Conservation (phyloP, 306 rosid species). For the Glycine tomentella region DNA sequence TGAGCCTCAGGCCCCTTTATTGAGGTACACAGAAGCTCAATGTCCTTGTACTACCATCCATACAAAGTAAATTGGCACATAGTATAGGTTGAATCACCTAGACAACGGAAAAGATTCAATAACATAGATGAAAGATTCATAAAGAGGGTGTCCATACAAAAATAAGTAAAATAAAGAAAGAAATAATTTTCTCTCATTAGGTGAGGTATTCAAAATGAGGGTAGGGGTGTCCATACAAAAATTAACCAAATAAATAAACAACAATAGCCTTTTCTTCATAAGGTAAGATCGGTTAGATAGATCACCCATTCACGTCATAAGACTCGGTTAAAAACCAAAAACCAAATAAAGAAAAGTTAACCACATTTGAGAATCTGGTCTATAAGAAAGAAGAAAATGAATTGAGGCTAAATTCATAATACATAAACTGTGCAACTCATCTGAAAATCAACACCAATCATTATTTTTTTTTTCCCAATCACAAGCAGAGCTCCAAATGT, state of each 20-base stretch:
- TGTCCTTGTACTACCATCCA: neutral
- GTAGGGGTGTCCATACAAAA: neutral
- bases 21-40: neutral
- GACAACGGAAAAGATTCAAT: constrained; percentile 5
- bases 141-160: neutral
- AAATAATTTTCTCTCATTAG: neutral
- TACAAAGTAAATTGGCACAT: neutral
- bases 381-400: constrained; percentile 3
- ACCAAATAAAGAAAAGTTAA: neutral
- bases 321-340: neutral
- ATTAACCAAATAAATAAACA: neutral
- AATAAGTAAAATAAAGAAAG: neutral
- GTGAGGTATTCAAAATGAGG: neutral
- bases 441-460: neutral
- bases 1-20: neutral
- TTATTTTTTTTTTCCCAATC: neutral
- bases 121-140: constrained; percentile 17
- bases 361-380: neutral
- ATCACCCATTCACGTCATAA: neutral
- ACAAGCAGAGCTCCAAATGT: neutral
- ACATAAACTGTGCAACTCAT: neutral
- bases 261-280: neutral
- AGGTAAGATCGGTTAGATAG: neutral
- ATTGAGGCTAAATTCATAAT: constrained; percentile 8
- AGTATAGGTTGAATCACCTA: neutral